Percentiles rank a stretch among this genome's conserved stretches.
Evolutionary conservation across 495 filamentous ascomycete species (phyloP).

Genomic region (Chaetomium fimeti): DNA sequence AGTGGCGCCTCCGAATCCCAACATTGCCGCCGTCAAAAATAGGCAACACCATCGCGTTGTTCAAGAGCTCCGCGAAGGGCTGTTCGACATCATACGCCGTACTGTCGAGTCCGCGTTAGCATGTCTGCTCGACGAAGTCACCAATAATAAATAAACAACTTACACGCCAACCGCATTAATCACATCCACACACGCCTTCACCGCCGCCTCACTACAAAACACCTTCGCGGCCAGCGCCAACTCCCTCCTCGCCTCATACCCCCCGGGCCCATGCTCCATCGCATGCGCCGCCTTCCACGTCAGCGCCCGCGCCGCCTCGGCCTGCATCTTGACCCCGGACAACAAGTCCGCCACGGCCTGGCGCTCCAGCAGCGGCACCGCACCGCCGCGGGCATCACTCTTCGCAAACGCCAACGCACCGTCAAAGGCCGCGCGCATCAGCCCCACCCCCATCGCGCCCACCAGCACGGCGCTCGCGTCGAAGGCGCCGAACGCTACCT

Average conservation of each 20-base stretch:
- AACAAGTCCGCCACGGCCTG: constrained; percentile 54
- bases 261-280: constrained; percentile 42
- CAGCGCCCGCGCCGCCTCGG: constrained; percentile 51
- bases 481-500: constrained; percentile 43
- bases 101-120: constrained; percentile 27
- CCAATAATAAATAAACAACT: constrained; percentile 19
- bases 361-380: constrained; percentile 43
- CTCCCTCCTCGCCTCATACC: constrained; percentile 45
- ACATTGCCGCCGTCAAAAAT: constrained; percentile 60
- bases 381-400: constrained; percentile 43
- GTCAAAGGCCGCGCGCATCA: constrained; percentile 56
- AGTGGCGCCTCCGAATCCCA: constrained; percentile 51
- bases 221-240: constrained; percentile 53
- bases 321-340: constrained; percentile 54
- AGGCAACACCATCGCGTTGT: constrained; percentile 51
- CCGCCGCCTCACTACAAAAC: constrained; percentile 50
- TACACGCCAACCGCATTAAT: constrained; percentile 53
- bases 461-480: constrained; percentile 49
- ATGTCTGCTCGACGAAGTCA: neutral
- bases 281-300: constrained; percentile 53
- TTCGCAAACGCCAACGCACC: constrained; percentile 51
- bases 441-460: constrained; percentile 53
- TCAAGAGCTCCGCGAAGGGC: constrained; percentile 49
- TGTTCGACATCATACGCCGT: constrained; percentile 44
- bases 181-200: constrained; percentile 47